These are phyloP conservation scores for Aspergillus ochraceus DNA, from an alignment of 2,329 filamentous ascomycete species.

Conservation along the genomic window DNA sequence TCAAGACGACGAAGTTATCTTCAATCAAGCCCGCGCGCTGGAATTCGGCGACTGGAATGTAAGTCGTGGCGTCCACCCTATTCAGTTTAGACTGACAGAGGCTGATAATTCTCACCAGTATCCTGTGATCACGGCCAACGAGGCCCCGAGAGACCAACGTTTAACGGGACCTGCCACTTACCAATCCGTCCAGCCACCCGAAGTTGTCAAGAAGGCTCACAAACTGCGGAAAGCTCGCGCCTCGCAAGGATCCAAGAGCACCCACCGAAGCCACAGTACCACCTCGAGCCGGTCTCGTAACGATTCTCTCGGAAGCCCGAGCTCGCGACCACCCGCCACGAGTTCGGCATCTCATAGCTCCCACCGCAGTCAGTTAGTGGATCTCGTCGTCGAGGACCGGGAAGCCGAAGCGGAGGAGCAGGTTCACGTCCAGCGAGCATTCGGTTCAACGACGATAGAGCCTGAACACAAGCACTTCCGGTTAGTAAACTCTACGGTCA, in stretches of 20 bases:
- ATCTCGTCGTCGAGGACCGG: constrained; percentile 65
- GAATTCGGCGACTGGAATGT: constrained; percentile 82
- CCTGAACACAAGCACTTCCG: constrained; percentile 34
- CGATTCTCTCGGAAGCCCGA: constrained; percentile 22
- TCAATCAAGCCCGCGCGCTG: constrained; percentile 45
- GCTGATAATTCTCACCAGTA: constrained; percentile 62
- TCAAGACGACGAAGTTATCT: constrained; percentile 49
- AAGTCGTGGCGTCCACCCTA: constrained; percentile 42
- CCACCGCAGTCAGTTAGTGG: constrained; percentile 63
- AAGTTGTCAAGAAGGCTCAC: constrained; percentile 39
- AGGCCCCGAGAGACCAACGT: constrained; percentile 71
- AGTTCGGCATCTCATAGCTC: constrained; percentile 55
- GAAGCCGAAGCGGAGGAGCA: constrained; percentile 63
- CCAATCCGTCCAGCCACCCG: constrained; percentile 40
- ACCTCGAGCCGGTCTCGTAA: constrained; percentile 35
- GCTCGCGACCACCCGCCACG: constrained; percentile 29
- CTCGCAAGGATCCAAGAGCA: constrained; percentile 20
- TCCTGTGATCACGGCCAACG: constrained; percentile 83
- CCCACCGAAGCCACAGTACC: constrained; percentile 25
- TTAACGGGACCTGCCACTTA: constrained; percentile 56
- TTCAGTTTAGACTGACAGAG: neutral
- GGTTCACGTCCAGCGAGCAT: constrained; percentile 62
- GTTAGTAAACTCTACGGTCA: constrained; percentile 25
- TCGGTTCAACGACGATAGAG: constrained; percentile 61
- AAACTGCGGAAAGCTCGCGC: constrained; percentile 36